These are phyloP conservation scores for Russula griseocarnosa DNA, from an alignment of 768 basidiomycete genomes.

Conservation along the genomic window DNA sequence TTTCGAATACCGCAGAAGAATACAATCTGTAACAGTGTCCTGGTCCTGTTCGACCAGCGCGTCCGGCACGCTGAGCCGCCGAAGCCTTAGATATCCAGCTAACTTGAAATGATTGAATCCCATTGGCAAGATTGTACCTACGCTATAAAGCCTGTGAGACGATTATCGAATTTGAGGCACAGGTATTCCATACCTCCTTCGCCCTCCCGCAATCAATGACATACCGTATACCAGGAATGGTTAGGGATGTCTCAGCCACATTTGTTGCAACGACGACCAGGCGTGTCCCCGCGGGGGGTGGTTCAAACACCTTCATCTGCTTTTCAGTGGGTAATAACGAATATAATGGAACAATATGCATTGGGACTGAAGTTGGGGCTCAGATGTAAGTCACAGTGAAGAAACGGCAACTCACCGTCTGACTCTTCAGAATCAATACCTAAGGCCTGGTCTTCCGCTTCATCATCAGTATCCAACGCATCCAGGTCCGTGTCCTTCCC, in stretches of 20 bases:
- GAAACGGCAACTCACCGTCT: conserved; percentile 47
- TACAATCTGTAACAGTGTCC: conserved; percentile 98
- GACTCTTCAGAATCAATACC: conserved; percentile 61
- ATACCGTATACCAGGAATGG: conserved; percentile 95
- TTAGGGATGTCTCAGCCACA: conserved; percentile 94
- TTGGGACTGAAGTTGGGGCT: conserved; percentile 55
- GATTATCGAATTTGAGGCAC: background rate
- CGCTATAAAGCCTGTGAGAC: conserved; percentile 46
- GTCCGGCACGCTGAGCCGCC: conserved; percentile 74
- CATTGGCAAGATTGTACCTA: conserved; percentile 71
- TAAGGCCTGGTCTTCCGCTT: conserved; percentile 50
- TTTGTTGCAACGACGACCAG: conserved; percentile 95
- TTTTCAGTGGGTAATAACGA: conserved; percentile 89
- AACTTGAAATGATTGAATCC: conserved; percentile 89
- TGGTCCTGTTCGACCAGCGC: conserved; percentile 95
- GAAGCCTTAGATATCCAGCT: conserved; percentile 56
- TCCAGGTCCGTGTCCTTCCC: conserved; percentile 65
- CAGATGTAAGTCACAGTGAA: conserved; percentile 10
- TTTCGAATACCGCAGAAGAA: conserved; percentile 91
- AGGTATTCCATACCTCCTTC: conserved; percentile 63
- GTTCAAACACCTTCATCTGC: conserved; percentile 89
- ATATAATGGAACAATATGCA: conserved; percentile 93
- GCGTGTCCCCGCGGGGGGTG: conserved; percentile 75
- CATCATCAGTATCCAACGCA: conserved; percentile 70
- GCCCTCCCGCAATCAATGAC: conserved; percentile 96